A percentile compares a stretch with the other conserved stretches of the same genome.
phyloP scores from a whole-genome alignment of 2,329 filamentous ascomycete species.

The Meredithiella fracta region DNA sequence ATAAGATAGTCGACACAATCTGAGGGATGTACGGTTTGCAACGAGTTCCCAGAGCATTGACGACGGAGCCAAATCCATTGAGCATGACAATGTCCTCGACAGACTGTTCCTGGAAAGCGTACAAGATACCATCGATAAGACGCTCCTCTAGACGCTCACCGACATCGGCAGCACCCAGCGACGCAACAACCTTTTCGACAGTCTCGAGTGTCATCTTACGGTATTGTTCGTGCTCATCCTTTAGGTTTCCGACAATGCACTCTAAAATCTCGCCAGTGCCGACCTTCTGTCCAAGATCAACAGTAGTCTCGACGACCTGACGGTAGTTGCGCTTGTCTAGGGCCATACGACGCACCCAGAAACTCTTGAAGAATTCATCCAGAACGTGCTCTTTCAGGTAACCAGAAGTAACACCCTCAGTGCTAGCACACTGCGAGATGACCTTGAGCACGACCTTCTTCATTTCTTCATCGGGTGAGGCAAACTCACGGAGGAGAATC shows the following conservation, averaged over 20 bases:
- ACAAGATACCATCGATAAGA: slow-evolving; percentile 84
- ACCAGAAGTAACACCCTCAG: slow-evolving; percentile 81
- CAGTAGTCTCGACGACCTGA: slow-evolving; percentile 94
- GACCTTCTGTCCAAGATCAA: slow-evolving; percentile 95
- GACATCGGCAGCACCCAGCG: slow-evolving; percentile 84
- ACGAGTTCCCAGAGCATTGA: slow-evolving; percentile 81
- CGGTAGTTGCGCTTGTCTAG: slow-evolving; percentile 95
- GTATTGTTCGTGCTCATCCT: slow-evolving; percentile 95
- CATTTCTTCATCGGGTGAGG: slow-evolving; percentile 97
- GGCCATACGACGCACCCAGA: slow-evolving; percentile 95
- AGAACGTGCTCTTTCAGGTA: slow-evolving; percentile 94
- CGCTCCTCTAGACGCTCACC: slow-evolving; percentile 83
- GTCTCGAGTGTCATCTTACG: slow-evolving; percentile 99
- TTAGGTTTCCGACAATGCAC: slow-evolving; percentile 83
- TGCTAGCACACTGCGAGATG: slow-evolving; percentile 85
- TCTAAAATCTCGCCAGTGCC: slow-evolving; percentile 90
- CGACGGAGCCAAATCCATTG: slow-evolving; percentile 93
- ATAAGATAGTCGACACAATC: slow-evolving; percentile 91
- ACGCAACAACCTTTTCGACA: slow-evolving; percentile 87
- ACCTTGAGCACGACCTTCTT: slow-evolving; percentile 99
- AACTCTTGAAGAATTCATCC: slow-evolving; percentile 94
- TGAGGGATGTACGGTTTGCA: slow-evolving; percentile 95
- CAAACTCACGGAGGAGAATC: slow-evolving; percentile 87
- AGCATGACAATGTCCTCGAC: slow-evolving; percentile 92
- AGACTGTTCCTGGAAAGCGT: slow-evolving; percentile 95